Evolutionary conservation across 140 eudicot genomes (phyloP).

Genomic region (Ambrosia hybrid): DNA sequence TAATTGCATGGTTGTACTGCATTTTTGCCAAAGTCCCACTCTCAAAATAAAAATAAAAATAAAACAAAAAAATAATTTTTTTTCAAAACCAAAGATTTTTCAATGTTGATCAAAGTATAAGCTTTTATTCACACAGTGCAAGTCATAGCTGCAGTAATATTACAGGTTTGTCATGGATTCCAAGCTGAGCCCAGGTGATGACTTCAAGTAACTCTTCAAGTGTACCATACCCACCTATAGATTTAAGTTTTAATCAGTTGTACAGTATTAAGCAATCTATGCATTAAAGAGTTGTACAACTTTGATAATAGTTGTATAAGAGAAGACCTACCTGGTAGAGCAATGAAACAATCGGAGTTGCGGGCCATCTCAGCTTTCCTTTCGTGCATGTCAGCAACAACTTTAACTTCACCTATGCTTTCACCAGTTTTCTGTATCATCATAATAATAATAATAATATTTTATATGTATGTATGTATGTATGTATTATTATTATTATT

Average conservation of each 20-base stretch:
- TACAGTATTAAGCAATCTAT: constrained; percentile 11
- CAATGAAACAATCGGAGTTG: constrained; percentile 85
- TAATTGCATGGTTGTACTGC: too few species aligned
- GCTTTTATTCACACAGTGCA: constrained; percentile 6
- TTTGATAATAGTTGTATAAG: neutral
- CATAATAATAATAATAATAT: neutral
- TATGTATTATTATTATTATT: too few species aligned
- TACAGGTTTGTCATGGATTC: constrained; percentile 86
- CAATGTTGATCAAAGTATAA: too few species aligned
- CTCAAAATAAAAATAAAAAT: too few species aligned
- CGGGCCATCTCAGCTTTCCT: constrained; percentile 95
- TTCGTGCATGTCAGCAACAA: constrained; percentile 78
- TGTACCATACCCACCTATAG: constrained; percentile 80
- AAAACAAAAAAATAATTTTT: too few species aligned
- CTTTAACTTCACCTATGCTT: constrained; percentile 62
- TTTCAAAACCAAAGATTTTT: too few species aligned
- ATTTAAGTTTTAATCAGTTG: constrained; percentile 6
- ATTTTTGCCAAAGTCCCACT: too few species aligned
- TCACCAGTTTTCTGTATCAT: constrained; percentile 67
- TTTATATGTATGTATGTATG: too few species aligned
- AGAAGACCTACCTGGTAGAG: constrained; percentile 59
- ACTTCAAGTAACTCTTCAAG: constrained; percentile 79
- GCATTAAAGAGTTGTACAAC: constrained; percentile 31
- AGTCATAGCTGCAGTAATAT: neutral
- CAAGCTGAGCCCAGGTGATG: constrained; percentile 82